Evolutionary conservation across 257 asterid species (phyloP).

Genomic region (Solanum stenotomum): DNA sequence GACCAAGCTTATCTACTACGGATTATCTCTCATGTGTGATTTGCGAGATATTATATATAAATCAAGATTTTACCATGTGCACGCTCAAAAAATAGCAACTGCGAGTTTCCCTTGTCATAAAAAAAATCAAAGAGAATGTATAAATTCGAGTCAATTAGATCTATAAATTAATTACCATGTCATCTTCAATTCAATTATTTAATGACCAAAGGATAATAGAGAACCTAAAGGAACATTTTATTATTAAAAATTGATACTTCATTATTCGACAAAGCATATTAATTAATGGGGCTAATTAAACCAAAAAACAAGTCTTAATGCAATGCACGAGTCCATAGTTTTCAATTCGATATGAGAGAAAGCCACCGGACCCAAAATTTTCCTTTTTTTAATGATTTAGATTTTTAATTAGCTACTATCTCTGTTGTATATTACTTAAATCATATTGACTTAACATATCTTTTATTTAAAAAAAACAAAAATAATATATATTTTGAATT

Average conservation of each 20-base stretch:
- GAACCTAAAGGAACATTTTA: neutral
- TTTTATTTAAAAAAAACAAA: no score
- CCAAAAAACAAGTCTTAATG: neutral
- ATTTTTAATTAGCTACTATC: neutral
- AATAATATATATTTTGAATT: no score
- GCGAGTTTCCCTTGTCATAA: rapidly evolving
- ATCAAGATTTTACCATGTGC: rapidly evolving
- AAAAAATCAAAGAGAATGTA: neutral
- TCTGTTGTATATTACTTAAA: neutral
- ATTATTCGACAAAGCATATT: neutral
- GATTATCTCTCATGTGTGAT: rapidly evolving
- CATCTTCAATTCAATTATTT: neutral
- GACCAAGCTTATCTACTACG: rapidly evolving
- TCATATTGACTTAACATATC: no score
- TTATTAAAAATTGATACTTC: neutral
- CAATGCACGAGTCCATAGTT: neutral
- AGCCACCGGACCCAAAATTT: neutral
- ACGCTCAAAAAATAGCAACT: rapidly evolving
- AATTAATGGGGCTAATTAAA: neutral
- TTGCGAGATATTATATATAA: rapidly evolving
- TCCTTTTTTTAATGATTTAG: neutral
- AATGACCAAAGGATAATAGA: neutral
- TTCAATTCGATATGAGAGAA: neutral
- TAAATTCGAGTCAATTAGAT: neutral
- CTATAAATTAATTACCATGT: neutral